A percentile compares a stretch with the other conserved stretches of the same genome.
These are phyloP conservation scores for Dovyalis caffra DNA, from an alignment of 345 rosid species.

Conservation along the genomic window DNA sequence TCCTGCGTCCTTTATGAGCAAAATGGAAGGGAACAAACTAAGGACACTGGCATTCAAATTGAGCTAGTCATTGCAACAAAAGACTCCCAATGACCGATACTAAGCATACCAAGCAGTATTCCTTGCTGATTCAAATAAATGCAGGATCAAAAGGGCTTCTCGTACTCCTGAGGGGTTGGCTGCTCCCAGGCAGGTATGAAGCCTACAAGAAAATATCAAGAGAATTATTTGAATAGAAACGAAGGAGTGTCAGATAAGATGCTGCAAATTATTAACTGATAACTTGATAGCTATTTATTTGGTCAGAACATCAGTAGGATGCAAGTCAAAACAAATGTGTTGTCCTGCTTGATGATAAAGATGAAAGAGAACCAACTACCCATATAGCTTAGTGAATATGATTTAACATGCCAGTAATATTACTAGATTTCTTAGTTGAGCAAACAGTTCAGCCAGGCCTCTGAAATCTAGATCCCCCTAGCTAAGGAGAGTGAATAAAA, in stretches of 20 bases:
- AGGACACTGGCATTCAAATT: not conserved
- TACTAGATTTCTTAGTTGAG: not conserved
- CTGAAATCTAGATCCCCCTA: not conserved
- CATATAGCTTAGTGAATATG: not conserved
- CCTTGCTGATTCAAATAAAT: not conserved
- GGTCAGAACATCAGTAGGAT: not conserved
- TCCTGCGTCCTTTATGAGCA: constrained; percentile 10
- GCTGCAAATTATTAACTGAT: not conserved
- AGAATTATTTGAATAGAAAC: constrained; percentile 4
- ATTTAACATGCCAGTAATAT: not conserved
- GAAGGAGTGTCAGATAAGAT: not conserved
- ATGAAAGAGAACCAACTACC: not conserved
- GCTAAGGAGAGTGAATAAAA: not conserved
- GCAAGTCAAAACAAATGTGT: not conserved
- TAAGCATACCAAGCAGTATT: constrained; percentile 17
- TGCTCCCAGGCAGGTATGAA: constrained; percentile 84
- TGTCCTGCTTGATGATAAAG: not conserved
- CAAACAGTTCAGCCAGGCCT: not conserved
- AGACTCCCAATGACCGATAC: constrained; percentile 4
- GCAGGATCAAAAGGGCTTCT: constrained; percentile 69
- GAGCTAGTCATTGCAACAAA: constrained; percentile 6
- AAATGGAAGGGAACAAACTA: not conserved
- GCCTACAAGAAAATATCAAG: constrained; percentile 43
- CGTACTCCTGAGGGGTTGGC: constrained; percentile 60
- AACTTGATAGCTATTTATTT: not conserved